These are phyloP conservation scores for Baudoinia panamericana DNA, from an alignment of 495 filamentous ascomycete genomes.

Conservation along the genomic window DNA sequence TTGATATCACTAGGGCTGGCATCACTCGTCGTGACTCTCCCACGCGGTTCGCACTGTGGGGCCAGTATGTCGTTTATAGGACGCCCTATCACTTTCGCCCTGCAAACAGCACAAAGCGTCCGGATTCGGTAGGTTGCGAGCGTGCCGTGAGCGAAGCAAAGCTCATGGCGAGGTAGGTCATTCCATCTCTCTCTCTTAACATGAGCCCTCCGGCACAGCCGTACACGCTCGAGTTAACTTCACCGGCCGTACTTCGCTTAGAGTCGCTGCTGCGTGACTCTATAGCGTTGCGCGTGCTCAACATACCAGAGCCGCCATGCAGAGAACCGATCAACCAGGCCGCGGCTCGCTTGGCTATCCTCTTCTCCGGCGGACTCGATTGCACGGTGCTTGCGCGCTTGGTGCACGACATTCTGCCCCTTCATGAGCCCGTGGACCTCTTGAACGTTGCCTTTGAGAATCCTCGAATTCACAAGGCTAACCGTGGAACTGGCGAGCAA, in stretches of 20 bases:
- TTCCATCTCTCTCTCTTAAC: conserved; percentile 22
- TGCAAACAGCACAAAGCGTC: too few relatives aligned
- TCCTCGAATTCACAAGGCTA: conserved; percentile 39
- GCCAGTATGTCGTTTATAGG: conserved; percentile 2
- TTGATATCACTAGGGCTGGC: conserved; percentile 35
- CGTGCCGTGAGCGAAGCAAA: too few relatives aligned
- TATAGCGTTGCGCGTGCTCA: conserved; percentile 48
- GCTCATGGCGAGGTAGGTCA: conserved; percentile 19
- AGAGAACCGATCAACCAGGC: conserved; percentile 16
- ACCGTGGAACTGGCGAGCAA: conserved; percentile 25
- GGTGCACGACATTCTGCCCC: conserved; percentile 63
- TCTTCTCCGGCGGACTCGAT: conserved; percentile 92
- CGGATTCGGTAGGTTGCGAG: too few relatives aligned
- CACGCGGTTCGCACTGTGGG: background rate
- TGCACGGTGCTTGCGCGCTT: conserved; percentile 79
- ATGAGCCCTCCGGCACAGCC: conserved; percentile 6
- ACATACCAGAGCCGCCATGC: conserved; percentile 49
- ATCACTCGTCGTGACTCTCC: background rate
- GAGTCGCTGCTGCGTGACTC: conserved; percentile 49
- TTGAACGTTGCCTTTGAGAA: conserved; percentile 97
- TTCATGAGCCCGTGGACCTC: conserved; percentile 60
- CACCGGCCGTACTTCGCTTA: conserved; percentile 43
- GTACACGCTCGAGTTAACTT: conserved; percentile 34
- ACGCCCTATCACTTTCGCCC: background rate
- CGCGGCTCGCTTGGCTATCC: conserved; percentile 53